Conservation (phyloP, 805 yeast genomes). For the Candida succiphila region DNA sequence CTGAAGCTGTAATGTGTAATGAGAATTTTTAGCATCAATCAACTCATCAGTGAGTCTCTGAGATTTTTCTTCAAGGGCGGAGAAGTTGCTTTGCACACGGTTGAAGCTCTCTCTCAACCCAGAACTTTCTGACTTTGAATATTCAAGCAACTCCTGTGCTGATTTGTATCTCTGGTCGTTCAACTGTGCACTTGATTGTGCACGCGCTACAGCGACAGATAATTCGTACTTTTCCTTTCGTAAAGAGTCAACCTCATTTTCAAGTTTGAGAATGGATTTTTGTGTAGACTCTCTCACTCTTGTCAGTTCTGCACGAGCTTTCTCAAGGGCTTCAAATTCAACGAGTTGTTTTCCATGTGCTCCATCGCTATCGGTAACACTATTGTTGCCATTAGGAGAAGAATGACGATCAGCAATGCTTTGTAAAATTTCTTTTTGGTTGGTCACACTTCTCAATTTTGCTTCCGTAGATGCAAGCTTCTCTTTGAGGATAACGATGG, state of each 20-base stretch:
- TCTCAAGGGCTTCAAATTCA: conserved; percentile 13
- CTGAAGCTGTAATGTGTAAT: conserved; percentile 34
- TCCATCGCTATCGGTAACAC: no score
- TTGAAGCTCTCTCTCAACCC: conserved; percentile 30
- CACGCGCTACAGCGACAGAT: conserved; percentile 39
- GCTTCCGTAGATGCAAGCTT: conserved; percentile 42
- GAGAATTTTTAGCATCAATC: conserved; percentile 36
- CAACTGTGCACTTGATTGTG: conserved; percentile 43
- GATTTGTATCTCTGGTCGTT: conserved; percentile 40
- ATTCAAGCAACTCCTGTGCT: conserved; percentile 27
- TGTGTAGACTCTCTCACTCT: no score
- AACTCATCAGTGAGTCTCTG: conserved; percentile 44
- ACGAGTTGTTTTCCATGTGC: conserved; percentile 5
- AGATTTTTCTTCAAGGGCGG: conserved; percentile 38
- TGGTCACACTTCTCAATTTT: conserved; percentile 41
- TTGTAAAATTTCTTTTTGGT: conserved; percentile 62
- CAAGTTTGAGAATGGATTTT: conserved; percentile 41
- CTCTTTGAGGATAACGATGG: conserved; percentile 52
- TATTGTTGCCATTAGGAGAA: not conserved
- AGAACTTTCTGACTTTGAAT: conserved; percentile 32
- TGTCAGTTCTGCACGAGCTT: conserved; percentile 31
- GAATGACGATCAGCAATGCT: conserved; percentile 13
- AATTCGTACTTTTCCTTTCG: conserved; percentile 35
- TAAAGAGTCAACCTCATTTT: conserved; percentile 30
- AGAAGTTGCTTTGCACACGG: conserved; percentile 29